These are phyloP conservation scores for Fusarium torreyae DNA, from an alignment of 2,329 filamentous ascomycete genomes.

Conservation along the genomic window DNA sequence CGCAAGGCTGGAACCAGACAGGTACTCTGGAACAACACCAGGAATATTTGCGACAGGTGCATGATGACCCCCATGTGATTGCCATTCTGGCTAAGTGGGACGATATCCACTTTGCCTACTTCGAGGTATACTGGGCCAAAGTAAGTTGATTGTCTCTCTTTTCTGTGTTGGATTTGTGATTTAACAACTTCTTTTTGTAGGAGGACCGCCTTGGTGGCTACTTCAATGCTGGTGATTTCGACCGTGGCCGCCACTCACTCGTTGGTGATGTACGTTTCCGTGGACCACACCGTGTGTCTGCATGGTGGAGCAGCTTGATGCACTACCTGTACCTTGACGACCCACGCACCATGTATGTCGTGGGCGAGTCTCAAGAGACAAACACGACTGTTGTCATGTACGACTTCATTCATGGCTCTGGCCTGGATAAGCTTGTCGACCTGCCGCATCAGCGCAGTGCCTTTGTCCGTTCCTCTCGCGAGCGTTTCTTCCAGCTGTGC, in stretches of 20 bases:
- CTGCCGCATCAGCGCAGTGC: slow-evolving; percentile 80
- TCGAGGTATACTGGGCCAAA: slow-evolving; percentile 85
- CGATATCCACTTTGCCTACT: slow-evolving; percentile 80
- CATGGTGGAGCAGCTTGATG: slow-evolving; percentile 74
- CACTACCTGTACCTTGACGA: slow-evolving; percentile 76
- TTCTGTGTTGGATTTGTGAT: not conserved
- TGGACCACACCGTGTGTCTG: slow-evolving; percentile 72
- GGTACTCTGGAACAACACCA: slow-evolving; percentile 82
- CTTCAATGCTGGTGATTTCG: slow-evolving; percentile 69
- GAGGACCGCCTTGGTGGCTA: slow-evolving; percentile 71
- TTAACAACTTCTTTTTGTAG: slow-evolving; percentile 48
- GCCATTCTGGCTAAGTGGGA: slow-evolving; percentile 80
- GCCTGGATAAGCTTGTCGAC: slow-evolving; percentile 80
- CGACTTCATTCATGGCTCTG: slow-evolving; percentile 81
- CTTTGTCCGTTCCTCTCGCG: slow-evolving; percentile 74
- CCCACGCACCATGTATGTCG: slow-evolving; percentile 68
- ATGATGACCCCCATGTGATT: slow-evolving; percentile 80
- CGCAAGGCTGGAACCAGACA: slow-evolving; percentile 84
- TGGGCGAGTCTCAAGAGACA: slow-evolving; percentile 81
- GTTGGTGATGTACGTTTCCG: slow-evolving; percentile 73
- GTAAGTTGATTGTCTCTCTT: slow-evolving; percentile 50
- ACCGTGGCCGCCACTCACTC: slow-evolving; percentile 71
- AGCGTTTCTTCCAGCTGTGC: slow-evolving; percentile 79
- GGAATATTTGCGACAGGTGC: slow-evolving; percentile 77
- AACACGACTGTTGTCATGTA: slow-evolving; percentile 80